Evolutionary conservation across 805 yeast species (phyloP).

Genomic region (Lipomyces orientalis): DNA sequence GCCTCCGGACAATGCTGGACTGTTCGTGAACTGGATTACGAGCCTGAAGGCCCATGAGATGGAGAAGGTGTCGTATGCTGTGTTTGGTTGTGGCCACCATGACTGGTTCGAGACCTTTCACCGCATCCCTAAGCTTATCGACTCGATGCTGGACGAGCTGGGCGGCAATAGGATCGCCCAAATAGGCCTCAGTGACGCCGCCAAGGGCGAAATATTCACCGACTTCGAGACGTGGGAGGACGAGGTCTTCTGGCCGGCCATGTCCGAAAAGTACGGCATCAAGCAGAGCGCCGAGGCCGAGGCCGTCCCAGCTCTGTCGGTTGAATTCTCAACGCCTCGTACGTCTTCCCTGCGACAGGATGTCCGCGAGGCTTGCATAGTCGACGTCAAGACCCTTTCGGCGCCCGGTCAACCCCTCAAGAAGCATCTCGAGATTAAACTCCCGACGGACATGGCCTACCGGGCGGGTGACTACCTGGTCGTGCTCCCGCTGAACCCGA

Average conservation of each 20-base stretch:
- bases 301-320: constrained; percentile 8
- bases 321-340: constrained; percentile 10
- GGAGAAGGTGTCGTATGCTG: constrained; percentile 63
- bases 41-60: constrained; percentile 41
- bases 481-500: constrained; percentile 10
- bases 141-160: constrained; percentile 57
- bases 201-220: constrained; percentile 90
- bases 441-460: constrained; percentile 6
- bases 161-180: constrained; percentile 76
- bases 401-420: constrained; percentile 7
- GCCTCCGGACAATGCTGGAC: constrained; percentile 89
- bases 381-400: constrained; percentile 6
- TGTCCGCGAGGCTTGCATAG: constrained; percentile 4
- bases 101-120: constrained; percentile 88
- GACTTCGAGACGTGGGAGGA: constrained; percentile 95
- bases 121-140: constrained; percentile 71
- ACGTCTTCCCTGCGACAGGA: constrained; percentile 8
- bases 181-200: constrained; percentile 92
- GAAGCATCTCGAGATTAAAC: constrained; percentile 9
- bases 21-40: constrained; percentile 68
- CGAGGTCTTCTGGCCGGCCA: constrained; percentile 34
- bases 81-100: constrained; percentile 86
- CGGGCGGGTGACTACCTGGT: constrained; percentile 7
- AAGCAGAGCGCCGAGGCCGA: constrained; percentile 9
- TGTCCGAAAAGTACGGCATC: constrained; percentile 7